Conservation (phyloP, 192 early-diverging fungal species). For the Coemansia sp. region DNA sequence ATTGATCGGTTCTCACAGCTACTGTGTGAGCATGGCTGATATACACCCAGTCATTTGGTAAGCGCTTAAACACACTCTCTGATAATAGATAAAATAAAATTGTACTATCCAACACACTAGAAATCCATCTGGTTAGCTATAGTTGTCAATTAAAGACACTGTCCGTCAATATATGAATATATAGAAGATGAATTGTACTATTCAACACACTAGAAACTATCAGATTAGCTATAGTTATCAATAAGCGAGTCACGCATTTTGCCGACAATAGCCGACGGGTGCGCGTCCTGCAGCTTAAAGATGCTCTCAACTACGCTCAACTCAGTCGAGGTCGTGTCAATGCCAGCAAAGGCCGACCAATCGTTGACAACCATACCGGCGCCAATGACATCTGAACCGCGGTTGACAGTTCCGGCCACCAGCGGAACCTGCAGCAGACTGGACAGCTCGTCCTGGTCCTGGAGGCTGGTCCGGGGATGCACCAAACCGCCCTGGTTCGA, state of each 20-base stretch:
- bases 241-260: slow-evolving; percentile 93
- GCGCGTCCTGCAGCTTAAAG: slow-evolving; percentile 94
- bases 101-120: background rate
- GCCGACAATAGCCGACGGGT: slow-evolving; percentile 86
- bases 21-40: background rate
- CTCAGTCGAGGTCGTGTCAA: slow-evolving; percentile 96
- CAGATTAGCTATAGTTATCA: slow-evolving; percentile 71
- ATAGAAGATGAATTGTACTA: background rate
- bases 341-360: slow-evolving; percentile 95
- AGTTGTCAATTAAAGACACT: background rate
- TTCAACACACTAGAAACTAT: background rate
- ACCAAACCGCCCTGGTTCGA: slow-evolving; percentile 98
- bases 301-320: slow-evolving; percentile 96
- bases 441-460: slow-evolving; percentile 98
- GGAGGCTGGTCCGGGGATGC: slow-evolving; percentile 91
- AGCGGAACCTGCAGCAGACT: slow-evolving; percentile 95
- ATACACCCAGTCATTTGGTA: background rate
- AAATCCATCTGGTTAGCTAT: background rate
- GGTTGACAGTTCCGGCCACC: slow-evolving; percentile 98
- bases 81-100: background rate
- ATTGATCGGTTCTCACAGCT: background rate
- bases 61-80: background rate
- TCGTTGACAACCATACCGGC: slow-evolving; percentile 98
- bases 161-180: background rate
- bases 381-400: slow-evolving; percentile 97